Evolutionary conservation across 176 grass and related monocot genomes (phyloP), one percentile per base, ranked within the genome.

Genomic region (Aegilops tauschii): DNA sequence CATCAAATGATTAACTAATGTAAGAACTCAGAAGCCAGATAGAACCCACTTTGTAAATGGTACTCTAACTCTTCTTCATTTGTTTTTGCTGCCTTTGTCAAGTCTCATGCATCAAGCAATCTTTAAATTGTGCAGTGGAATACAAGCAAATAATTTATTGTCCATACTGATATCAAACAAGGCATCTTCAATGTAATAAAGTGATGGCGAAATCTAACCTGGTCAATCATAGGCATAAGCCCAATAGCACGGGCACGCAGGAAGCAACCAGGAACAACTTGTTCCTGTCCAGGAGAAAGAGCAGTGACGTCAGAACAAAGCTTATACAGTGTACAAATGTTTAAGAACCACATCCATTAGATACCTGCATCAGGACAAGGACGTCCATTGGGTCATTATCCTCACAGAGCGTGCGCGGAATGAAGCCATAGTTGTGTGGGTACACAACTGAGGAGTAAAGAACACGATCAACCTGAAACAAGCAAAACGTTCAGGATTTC

Each of bases 161-260:
- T 31, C 25, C 37, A 83, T 82, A 47, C 10, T 32, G 72, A 50
- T 69, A 21, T 83, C 68, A 86, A 69, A 92, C 12, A 87, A 65
- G 50, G 16, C 34, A 64, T 58, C 73, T 84, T 83, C 13, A 70
- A 62, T 35, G 20, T 69, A 78, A 83, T 6, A n/a, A 21, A 39
- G 31, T 77, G 75, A 76, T 56, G 52, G 31, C 79, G 25, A 77
- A 71, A 44, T 79, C 70, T 82, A 31, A 96, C 97, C 97, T 98
- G 97, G 86, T 98, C 97, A 83, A 98, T 98, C 97, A 98, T 98
- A 84, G 94, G 97, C 97, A 98, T 98, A 39, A 98, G 88, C 20
- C 97, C 97, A 90, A 98, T 98, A 77, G 97, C 97, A 88, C 92
- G 97, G 25, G 97, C 97, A 74, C 94, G 94, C 79, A 98, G 87